A percentile compares a stretch with the other conserved stretches of the same genome.
Conservation (phyloP, 345 rosid genomes). For the Cochlearia excelsa region DNA sequence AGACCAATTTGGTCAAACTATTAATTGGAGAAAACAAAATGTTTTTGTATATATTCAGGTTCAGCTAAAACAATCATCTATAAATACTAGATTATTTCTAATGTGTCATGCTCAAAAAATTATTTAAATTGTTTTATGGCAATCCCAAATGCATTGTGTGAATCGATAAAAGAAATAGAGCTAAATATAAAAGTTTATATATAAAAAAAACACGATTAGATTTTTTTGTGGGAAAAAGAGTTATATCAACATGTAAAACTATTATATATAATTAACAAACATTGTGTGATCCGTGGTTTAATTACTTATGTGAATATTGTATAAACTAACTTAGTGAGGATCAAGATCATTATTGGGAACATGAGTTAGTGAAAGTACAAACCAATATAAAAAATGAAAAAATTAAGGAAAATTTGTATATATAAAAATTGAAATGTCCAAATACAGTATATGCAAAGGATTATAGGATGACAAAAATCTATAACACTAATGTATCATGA, state of each 20-base stretch:
- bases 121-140: not conserved
- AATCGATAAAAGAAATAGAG: not conserved
- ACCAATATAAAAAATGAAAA: conserved; percentile 23
- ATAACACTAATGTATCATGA: too few relatives aligned
- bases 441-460: conserved; percentile 20
- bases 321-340: conserved; percentile 34
- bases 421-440: conserved; percentile 19
- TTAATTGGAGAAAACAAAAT: not conserved
- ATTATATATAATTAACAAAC: not conserved
- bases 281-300: not conserved
- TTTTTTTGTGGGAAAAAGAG: not conserved
- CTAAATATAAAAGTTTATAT: not conserved
- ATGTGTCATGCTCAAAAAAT: not conserved
- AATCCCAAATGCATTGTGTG: not conserved
- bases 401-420: conserved; percentile 5
- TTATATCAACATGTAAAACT: not conserved
- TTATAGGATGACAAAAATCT: not conserved
- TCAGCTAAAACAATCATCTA: not conserved
- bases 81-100: too few relatives aligned
- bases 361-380: conserved; percentile 27
- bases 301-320: not conserved
- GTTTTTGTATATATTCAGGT: conserved; percentile 13
- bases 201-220: not conserved
- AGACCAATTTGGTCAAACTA: conserved; percentile 33
- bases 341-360: conserved; percentile 27